Conservation (phyloP, 208 protist genomes). For the Trypanosoma lewisi region DNA sequence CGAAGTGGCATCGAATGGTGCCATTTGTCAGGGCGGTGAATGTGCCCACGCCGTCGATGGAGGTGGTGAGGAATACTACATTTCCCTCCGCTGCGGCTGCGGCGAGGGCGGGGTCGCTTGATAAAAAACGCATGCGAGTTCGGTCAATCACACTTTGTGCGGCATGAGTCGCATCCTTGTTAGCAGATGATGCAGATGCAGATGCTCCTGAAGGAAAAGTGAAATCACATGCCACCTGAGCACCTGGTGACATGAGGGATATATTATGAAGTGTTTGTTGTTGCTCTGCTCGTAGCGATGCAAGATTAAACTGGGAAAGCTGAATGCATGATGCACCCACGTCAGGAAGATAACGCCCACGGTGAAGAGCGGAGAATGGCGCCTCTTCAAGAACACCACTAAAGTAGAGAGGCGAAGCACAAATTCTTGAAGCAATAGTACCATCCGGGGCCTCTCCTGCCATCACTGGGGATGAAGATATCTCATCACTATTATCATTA, state of each 20-base stretch:
- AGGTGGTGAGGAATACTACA: conserved; percentile 57
- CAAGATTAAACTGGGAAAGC: conserved; percentile 45
- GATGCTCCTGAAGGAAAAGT: neutral
- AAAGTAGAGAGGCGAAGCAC: conserved; percentile 19
- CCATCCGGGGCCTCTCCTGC: conserved; percentile 9
- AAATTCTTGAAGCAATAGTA: neutral
- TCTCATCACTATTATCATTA: neutral
- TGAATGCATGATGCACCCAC: conserved; percentile 42
- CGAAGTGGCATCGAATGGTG: conserved; percentile 68
- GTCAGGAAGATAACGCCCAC: conserved; percentile 33
- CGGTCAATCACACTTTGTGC: conserved; percentile 25
- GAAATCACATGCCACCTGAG: neutral
- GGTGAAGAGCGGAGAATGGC: conserved; percentile 19
- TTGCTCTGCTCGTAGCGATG: conserved; percentile 21
- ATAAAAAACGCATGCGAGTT: conserved; percentile 19
- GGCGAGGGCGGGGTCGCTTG: conserved; percentile 17
- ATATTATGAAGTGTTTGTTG: conserved; percentile 6
- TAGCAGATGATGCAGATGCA: neutral
- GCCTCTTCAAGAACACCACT: conserved; percentile 25
- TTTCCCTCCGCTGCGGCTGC: conserved; percentile 21
- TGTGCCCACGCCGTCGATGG: conserved; percentile 69
- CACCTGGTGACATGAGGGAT: neutral
- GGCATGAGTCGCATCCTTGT: neutral
- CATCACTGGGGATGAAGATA: neutral
- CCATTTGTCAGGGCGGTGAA: conserved; percentile 85